Conservation (phyloP, 108 stramenopile genomes). For the Nannochloropsis salina region DNA sequence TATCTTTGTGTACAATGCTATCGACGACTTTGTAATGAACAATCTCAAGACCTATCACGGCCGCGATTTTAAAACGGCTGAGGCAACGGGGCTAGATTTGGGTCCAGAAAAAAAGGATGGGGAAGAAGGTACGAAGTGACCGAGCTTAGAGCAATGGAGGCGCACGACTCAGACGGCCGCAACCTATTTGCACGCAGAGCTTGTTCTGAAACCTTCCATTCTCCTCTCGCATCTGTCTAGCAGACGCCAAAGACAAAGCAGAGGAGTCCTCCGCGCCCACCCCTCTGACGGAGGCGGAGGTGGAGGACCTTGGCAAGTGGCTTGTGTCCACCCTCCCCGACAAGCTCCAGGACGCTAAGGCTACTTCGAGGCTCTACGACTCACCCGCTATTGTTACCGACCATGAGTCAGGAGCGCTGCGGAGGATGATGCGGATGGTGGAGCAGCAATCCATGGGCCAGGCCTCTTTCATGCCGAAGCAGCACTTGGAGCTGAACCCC, state of each 20-base stretch:
- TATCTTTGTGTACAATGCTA: constrained; percentile 82
- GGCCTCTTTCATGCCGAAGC: constrained; percentile 68
- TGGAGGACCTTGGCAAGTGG: constrained; percentile 79
- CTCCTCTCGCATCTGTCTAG: not conserved
- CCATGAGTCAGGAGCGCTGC: constrained; percentile 87
- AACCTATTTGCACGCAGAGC: too few species aligned
- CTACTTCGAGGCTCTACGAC: constrained; percentile 68
- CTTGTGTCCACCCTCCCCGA: constrained; percentile 46
- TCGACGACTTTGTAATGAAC: constrained; percentile 98
- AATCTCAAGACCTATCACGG: constrained; percentile 81
- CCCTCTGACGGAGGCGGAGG: constrained; percentile 60
- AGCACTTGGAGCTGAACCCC: constrained; percentile 92
- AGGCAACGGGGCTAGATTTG: constrained; percentile 58
- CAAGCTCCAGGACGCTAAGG: constrained; percentile 66
- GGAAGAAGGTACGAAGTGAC: constrained; percentile 51
- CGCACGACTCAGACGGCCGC: too few species aligned
- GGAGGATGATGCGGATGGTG: constrained; percentile 95
- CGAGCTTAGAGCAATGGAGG: not conserved
- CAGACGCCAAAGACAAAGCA: not conserved
- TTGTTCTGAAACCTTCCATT: not conserved
- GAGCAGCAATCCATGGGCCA: constrained; percentile 67
- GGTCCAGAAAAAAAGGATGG: constrained; percentile 19
- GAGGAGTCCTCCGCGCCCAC: not conserved
- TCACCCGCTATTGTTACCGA: constrained; percentile 96
- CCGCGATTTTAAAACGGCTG: constrained; percentile 75